Evolutionary conservation across 352 stramenopile species (phyloP), one percentile per base, ranked within the genome.

Genomic region (Globisporangium iwayamae): DNA sequence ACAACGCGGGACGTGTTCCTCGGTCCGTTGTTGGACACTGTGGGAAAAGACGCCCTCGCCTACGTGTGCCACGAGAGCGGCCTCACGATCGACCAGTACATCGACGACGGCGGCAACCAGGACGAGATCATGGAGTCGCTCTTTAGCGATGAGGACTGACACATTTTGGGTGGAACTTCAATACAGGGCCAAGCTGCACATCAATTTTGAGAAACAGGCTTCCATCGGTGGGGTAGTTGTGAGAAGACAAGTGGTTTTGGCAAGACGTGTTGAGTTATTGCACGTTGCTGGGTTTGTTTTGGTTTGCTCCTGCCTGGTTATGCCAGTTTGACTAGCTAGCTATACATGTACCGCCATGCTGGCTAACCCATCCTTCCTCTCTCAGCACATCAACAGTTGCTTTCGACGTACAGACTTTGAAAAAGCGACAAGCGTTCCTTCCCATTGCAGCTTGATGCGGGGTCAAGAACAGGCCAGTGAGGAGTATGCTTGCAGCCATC

Each of bases 1-100:
- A 70, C 74, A 20, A 78, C 94, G 32, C 82, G 84, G 18, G 83
- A 94, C 53, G 82, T 96, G 9, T 96, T 96, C 71, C 81, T 94
- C 54, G 84, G 82, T 0, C 85, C 86, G 4, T 60, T 96, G 51
- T 71, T 93, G 2, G 73, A 82, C 16, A 87, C 75, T n/a, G 75
- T 95, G 14, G 85, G 80, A 3, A 61, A 82, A n/a, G 83, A 91
- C 62, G 87, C 87, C 0, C 74, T 82, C 18, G 81, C 77, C 13
- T 90, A 88, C 46, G 87, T 95, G 4, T 89, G 80, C 34, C 85
- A 78, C 56, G 81, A 90, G 57, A 92, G 83, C 63, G 85, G 85
- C 0, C 68, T 93, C 9, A 57, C 78, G 2, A 74, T 81, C 25
- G 55, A 75, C 16, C 60, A 65, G 1, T 59, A 56, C 51, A 43